phyloP scores from a whole-genome alignment of 441 rosid genomes.

The Theobroma grandiflorum region DNA sequence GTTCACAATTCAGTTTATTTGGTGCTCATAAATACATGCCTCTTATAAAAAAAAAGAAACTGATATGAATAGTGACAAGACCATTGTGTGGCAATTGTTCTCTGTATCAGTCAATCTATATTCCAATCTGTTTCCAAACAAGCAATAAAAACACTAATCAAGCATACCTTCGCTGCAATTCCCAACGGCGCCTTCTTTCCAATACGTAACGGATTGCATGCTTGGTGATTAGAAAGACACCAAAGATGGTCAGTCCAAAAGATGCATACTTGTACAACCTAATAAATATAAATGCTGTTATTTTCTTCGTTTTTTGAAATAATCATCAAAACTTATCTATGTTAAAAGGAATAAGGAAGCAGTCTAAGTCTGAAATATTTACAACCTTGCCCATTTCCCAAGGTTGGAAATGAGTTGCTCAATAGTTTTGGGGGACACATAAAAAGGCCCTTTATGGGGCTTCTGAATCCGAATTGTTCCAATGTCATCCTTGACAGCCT shows the following conservation, averaged over 20 bases:
- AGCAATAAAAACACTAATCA: not conserved
- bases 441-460: slow-evolving; percentile 90
- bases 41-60: not conserved
- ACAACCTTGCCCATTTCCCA: slow-evolving; percentile 96
- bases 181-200: slow-evolving; percentile 62
- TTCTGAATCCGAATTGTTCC: slow-evolving; percentile 85
- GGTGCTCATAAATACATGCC: not conserved
- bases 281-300: slow-evolving; percentile 32
- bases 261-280: slow-evolving; percentile 93
- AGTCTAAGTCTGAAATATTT: not conserved
- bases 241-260: slow-evolving; percentile 64
- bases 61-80: too few species aligned
- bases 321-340: slow-evolving; percentile 16
- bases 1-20: slow-evolving; percentile 27
- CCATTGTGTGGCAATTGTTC: not conserved
- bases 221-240: slow-evolving; percentile 56
- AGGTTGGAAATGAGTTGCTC: slow-evolving; percentile 80
- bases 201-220: slow-evolving; percentile 52
- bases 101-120: slow-evolving; percentile 7
- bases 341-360: not conserved
- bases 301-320: slow-evolving; percentile 24
- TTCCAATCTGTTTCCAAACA: slow-evolving; percentile 2
- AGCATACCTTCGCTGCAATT: slow-evolving; percentile 56
- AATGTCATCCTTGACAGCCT: slow-evolving; percentile 83
- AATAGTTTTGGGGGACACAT: slow-evolving; percentile 81